Evolutionary conservation across 257 asterid species (phyloP), one percentile per base, ranked within the genome.

Genomic region (Paulownia fortunei): DNA sequence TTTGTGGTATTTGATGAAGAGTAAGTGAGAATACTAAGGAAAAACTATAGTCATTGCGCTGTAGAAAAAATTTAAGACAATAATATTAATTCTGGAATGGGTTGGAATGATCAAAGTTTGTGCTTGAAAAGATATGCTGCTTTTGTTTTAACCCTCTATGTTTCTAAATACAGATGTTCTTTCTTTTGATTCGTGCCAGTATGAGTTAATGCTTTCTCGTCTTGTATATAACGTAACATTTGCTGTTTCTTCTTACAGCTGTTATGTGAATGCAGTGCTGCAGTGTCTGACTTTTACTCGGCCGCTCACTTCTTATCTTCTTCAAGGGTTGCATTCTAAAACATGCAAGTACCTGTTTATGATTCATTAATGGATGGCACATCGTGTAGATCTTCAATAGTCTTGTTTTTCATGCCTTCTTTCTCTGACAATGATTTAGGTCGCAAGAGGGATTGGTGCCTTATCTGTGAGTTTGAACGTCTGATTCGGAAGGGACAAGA

Each of bases 251-350:
- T 71, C 78, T 26, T 81, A 81, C 89, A 87, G 91, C 81, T 87
- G 91, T 69, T 87, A 84, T 68, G 91, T 89, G n/a, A 87, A 87
- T 84, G 91, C 88, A 9, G 91, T 87, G 81, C 89, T 87, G 51
- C 91, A 87, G 68, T 84, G 91, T 61, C 86, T 87, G 76, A 78
- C 80, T 72, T 87, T 87, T 81, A 78, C 91, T 62, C 87, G 83
- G 72, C 91, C 91, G 21, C 24, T 84, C 15, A 41, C 87, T 66
- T 80, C 89, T 69, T 87, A 80, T 78, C 79, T 87, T 73, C 87
- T 84, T 66, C 89, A 80, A 76, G 86, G 88, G 69, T 62, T 82
- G 71, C 91, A 87, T 73, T 82, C 91, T 1, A 71, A 69, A 77
- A 47, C 87, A 82, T 87, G 91, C 80, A 81, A 82, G 90, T 80